Conservation (phyloP, 1,284 basidiomycete genomes). For the Coniferiporia sulphurascens region DNA sequence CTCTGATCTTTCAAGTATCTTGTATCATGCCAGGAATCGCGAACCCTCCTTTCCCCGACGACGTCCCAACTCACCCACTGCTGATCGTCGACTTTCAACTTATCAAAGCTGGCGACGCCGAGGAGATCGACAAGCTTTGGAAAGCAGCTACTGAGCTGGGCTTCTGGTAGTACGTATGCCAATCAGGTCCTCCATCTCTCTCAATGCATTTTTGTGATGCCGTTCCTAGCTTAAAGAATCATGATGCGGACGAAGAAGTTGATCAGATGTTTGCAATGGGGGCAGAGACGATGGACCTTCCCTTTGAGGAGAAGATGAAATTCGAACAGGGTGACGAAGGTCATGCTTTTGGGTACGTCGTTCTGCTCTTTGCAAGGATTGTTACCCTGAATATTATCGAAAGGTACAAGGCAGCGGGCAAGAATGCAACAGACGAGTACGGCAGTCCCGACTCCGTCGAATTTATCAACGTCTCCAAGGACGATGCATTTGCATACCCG, state of each 20-base stretch:
- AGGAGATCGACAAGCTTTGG: constrained; percentile 45
- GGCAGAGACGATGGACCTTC: constrained; percentile 49
- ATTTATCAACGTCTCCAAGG: constrained; percentile 64
- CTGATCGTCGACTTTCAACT: constrained; percentile 46
- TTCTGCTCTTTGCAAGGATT: neutral
- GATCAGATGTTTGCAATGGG: constrained; percentile 58
- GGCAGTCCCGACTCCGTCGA: constrained; percentile 54
- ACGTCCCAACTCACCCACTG: constrained; percentile 40
- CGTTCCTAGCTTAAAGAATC: constrained; percentile 49
- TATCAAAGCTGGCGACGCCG: constrained; percentile 32
- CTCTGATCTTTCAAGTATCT: no score
- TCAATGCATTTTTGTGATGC: neutral
- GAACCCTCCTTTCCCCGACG: constrained; percentile 41
- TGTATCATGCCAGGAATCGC: constrained; percentile 14
- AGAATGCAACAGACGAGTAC: constrained; percentile 55
- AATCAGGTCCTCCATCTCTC: neutral
- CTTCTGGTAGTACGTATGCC: constrained; percentile 49
- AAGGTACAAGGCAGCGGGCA: constrained; percentile 63
- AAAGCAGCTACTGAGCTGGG: constrained; percentile 46
- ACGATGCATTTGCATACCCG: constrained; percentile 59
- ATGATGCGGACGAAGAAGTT: constrained; percentile 47
- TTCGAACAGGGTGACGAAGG: constrained; percentile 65
- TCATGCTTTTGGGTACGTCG: constrained; percentile 51
- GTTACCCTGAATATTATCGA: neutral
- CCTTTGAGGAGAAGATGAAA: constrained; percentile 56